These are phyloP conservation scores for Colletotrichum sojae DNA, from an alignment of 2,329 filamentous ascomycete species.

Conservation along the genomic window DNA sequence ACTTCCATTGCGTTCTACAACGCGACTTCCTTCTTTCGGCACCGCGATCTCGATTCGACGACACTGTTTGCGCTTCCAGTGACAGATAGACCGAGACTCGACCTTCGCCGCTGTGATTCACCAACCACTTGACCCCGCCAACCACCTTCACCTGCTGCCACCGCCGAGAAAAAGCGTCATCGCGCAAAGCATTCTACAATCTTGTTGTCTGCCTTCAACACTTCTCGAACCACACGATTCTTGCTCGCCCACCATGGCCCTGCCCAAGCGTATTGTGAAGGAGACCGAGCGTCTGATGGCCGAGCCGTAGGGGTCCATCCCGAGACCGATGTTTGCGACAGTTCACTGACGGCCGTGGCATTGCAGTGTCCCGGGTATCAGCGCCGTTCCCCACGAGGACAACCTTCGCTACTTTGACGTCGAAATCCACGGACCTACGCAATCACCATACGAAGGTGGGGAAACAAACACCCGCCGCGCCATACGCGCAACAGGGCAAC, in stretches of 20 bases:
- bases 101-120: constrained; percentile 12
- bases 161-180: background rate
- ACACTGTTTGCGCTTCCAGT: constrained; percentile 6
- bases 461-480: constrained; percentile 7
- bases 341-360: constrained; percentile 10
- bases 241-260: constrained; percentile 66
- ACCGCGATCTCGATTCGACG: constrained; percentile 10
- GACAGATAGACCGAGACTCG: background rate
- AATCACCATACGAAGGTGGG: constrained; percentile 94
- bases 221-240: background rate
- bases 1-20: constrained; percentile 8
- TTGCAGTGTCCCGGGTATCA: constrained; percentile 91
- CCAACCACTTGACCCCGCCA: constrained; percentile 37
- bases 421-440: constrained; percentile 90
- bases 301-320: constrained; percentile 82
- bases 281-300: constrained; percentile 98
- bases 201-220: background rate
- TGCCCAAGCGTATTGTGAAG: constrained; percentile 98
- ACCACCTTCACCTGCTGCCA: background rate
- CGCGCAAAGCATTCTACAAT: background rate
- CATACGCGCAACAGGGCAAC: background rate
- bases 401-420: constrained; percentile 99
- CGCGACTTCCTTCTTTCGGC: constrained; percentile 5
- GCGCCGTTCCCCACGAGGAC: constrained; percentile 94
- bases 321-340: constrained; percentile 4